A percentile compares a stretch with the other conserved stretches of the same genome.
Conservation (phyloP, 495 filamentous ascomycete genomes). For the Pseudomonodictys pantanalensis region DNA sequence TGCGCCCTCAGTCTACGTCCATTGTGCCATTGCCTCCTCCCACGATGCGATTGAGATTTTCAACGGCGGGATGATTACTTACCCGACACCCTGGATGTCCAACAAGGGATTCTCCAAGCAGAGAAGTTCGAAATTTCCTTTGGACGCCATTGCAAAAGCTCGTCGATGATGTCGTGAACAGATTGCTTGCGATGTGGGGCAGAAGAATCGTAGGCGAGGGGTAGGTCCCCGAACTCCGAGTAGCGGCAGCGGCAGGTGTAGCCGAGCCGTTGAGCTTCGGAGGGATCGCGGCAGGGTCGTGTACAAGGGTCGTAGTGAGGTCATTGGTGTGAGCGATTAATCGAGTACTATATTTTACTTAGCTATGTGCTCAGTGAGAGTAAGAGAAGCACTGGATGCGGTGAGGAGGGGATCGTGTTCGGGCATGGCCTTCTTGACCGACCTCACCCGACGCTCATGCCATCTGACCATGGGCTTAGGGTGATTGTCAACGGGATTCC, state of each 20-base stretch:
- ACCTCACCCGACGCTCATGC: too few species aligned
- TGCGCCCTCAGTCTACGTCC: background rate
- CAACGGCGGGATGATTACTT: background rate
- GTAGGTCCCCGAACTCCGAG: background rate
- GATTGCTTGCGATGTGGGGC: background rate
- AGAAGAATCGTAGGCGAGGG: background rate
- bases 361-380: too few species aligned
- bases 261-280: too few species aligned
- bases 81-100: conserved; percentile 89
- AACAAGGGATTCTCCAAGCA: conserved; percentile 96
- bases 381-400: too few species aligned
- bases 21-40: background rate
- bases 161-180: background rate
- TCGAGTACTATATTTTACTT: too few species aligned
- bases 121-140: conserved; percentile 76
- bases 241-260: background rate
- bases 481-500: too few species aligned
- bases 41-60: background rate
- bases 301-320: too few species aligned
- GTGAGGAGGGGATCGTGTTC: too few species aligned
- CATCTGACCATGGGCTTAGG: too few species aligned
- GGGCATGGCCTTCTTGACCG: too few species aligned
- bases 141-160: conserved; percentile 58
- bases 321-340: too few species aligned
- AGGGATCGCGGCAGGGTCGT: too few species aligned